A percentile compares a stretch with the other conserved stretches of the same genome.
Conservation (phyloP, 805 yeast genomes). For the Wickerhamiella galacta region DNA sequence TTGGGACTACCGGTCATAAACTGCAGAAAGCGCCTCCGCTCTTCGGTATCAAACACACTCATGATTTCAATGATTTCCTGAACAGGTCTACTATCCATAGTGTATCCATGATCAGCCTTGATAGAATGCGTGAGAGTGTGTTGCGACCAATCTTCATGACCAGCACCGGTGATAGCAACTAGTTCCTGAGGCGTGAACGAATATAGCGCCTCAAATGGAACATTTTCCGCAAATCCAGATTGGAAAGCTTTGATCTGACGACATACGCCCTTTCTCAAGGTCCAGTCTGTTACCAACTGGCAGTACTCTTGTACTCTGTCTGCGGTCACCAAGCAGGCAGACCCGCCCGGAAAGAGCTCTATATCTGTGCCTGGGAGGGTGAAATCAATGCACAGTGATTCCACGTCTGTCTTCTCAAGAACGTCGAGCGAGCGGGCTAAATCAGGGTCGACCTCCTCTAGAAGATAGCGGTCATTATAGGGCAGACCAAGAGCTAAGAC, state of each 20-base stretch:
- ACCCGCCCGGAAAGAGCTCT: slow-evolving; percentile 44
- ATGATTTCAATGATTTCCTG: slow-evolving; percentile 45
- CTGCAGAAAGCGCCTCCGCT: slow-evolving; percentile 61
- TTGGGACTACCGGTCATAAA: slow-evolving; percentile 89
- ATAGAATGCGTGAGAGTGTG: slow-evolving; percentile 40
- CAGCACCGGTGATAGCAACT: slow-evolving; percentile 52
- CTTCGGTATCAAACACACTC: slow-evolving; percentile 33
- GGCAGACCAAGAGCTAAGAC: slow-evolving; percentile 30
- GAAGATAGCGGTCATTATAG: neutral
- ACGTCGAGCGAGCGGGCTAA: slow-evolving; percentile 10
- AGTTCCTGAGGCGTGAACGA: slow-evolving; percentile 66
- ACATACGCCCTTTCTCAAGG: slow-evolving; percentile 45
- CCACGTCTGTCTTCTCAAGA: slow-evolving; percentile 24
- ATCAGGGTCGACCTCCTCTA: slow-evolving; percentile 10
- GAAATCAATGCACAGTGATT: slow-evolving; percentile 44
- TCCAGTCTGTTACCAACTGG: slow-evolving; percentile 36
- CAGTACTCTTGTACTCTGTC: slow-evolving; percentile 45
- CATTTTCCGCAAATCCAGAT: slow-evolving; percentile 66
- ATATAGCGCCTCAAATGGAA: slow-evolving; percentile 57
- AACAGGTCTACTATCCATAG: slow-evolving; percentile 48
- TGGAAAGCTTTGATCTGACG: slow-evolving; percentile 53
- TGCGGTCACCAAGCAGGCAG: slow-evolving; percentile 29
- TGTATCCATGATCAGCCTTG: slow-evolving; percentile 83
- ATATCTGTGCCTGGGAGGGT: slow-evolving; percentile 61
- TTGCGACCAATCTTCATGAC: slow-evolving; percentile 67